phyloP scores from a whole-genome alignment of 306 rosid genomes.

The Quercus alba region DNA sequence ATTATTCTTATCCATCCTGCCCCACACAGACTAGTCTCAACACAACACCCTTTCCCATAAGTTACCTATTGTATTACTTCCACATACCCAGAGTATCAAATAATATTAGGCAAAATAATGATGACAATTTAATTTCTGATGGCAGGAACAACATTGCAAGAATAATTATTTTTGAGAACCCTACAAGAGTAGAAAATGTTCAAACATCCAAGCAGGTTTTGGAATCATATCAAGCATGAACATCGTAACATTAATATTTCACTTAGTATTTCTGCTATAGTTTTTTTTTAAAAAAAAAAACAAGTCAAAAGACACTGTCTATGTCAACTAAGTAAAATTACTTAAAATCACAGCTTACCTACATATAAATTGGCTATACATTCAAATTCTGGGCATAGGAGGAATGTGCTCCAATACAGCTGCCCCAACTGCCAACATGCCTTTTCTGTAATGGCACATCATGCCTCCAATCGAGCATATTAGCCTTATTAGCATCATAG shows the following conservation, averaged over 20 bases:
- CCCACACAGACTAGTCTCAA: neutral
- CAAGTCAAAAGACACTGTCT: neutral
- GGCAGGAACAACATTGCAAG: neutral
- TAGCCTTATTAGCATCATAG: neutral
- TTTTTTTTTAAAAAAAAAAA: neutral
- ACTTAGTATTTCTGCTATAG: neutral
- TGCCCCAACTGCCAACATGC: neutral
- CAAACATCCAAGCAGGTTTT: neutral
- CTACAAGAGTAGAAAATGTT: neutral
- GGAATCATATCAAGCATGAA: neutral
- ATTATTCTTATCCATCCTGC: neutral
- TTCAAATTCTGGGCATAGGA: too few species aligned
- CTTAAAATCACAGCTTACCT: neutral
- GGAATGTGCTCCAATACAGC: neutral
- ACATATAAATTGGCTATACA: neutral
- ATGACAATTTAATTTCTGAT: neutral
- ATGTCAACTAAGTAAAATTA: neutral
- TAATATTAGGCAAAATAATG: neutral
- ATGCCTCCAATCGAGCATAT: neutral
- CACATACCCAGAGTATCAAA: neutral
- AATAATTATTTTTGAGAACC: neutral
- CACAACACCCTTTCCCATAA: neutral
- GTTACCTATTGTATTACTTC: neutral
- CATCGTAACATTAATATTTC: neutral
- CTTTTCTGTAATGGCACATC: neutral